Percentiles rank a stretch among this genome's conserved stretches.
These are phyloP conservation scores for Albifimbria verrucaria DNA, from an alignment of 2,329 filamentous ascomycete genomes.

Conservation along the genomic window DNA sequence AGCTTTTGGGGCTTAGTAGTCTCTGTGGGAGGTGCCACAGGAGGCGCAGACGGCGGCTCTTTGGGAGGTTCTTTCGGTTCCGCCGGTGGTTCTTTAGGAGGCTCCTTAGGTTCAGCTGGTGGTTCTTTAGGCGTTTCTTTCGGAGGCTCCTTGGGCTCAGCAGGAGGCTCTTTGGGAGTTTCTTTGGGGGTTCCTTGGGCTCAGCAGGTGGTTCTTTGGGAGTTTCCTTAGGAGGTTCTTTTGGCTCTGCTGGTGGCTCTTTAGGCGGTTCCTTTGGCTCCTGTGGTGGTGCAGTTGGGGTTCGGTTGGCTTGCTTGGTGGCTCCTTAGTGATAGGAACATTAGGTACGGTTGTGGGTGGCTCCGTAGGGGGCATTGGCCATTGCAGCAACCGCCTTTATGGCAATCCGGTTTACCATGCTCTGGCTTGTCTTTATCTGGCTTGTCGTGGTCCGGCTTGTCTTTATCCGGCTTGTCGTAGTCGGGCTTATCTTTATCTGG, in stretches of 20 bases:
- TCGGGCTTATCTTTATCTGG: not conserved
- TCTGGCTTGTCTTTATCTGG: not conserved
- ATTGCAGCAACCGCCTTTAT: not conserved
- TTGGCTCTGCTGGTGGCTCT: not conserved
- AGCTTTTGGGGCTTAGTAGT: not conserved
- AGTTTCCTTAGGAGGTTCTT: not conserved
- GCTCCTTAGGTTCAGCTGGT: not conserved
- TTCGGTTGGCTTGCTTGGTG: not conserved
- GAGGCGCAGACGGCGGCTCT: not conserved
- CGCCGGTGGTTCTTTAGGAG: not conserved
- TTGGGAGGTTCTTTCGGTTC: not conserved
- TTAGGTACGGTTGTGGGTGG: not conserved
- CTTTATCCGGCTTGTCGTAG: not conserved
- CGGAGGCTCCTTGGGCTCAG: not conserved
- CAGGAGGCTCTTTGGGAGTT: not conserved
- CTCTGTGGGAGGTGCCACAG: too few species aligned
- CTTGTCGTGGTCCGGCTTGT: not conserved
- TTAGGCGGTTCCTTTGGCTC: not conserved
- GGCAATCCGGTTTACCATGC: too few species aligned
- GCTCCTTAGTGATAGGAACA: not conserved
- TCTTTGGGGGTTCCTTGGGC: too few species aligned
- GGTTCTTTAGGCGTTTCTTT: not conserved
- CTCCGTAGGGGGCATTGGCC: not conserved
- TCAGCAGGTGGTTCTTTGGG: not conserved
- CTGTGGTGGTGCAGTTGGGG: too few species aligned